These are phyloP conservation scores for Harringtonia lauricola DNA, from an alignment of 2,329 filamentous ascomycete genomes.

Conservation along the genomic window DNA sequence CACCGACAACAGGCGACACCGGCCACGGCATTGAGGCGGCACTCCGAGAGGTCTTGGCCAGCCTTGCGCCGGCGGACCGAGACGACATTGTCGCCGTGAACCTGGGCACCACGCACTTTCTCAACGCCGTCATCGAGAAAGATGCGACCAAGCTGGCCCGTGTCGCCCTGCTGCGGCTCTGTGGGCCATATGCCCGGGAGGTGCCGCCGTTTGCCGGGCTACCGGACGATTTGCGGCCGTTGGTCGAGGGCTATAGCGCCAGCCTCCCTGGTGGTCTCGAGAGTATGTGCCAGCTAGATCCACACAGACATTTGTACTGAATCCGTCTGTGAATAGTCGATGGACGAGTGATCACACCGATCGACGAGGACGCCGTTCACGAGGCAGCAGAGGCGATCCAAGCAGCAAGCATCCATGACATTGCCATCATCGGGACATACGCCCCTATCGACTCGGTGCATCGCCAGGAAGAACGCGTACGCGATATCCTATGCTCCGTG, in stretches of 20 bases:
- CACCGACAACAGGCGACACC: not conserved
- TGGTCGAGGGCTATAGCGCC: not conserved
- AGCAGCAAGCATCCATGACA: constrained; percentile 20
- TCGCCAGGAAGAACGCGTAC: constrained; percentile 38
- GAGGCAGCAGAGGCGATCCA: constrained; percentile 12
- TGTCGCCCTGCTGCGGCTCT: constrained; percentile 21
- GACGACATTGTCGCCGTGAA: constrained; percentile 8
- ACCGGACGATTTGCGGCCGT: constrained; percentile 20
- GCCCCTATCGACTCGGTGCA: constrained; percentile 44
- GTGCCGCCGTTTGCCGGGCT: constrained; percentile 28
- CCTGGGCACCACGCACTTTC: constrained; percentile 13
- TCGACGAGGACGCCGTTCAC: constrained; percentile 21
- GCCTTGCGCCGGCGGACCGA: not conserved
- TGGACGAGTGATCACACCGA: too few species aligned
- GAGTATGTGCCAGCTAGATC: constrained; percentile 10
- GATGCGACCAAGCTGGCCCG: constrained; percentile 13
- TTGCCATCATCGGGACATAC: constrained; percentile 47
- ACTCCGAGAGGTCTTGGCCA: not conserved
- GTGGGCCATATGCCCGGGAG: constrained; percentile 20
- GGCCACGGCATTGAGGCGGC: not conserved
- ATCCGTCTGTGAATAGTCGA: too few species aligned
- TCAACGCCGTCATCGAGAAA: constrained; percentile 12
- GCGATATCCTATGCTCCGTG: constrained; percentile 33
- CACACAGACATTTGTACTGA: too few species aligned
- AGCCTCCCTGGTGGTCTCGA: constrained; percentile 26